Evolutionary conservation across 1,139 yeast genomes (phyloP).

Genomic region (Saccharomyces uvarum): DNA sequence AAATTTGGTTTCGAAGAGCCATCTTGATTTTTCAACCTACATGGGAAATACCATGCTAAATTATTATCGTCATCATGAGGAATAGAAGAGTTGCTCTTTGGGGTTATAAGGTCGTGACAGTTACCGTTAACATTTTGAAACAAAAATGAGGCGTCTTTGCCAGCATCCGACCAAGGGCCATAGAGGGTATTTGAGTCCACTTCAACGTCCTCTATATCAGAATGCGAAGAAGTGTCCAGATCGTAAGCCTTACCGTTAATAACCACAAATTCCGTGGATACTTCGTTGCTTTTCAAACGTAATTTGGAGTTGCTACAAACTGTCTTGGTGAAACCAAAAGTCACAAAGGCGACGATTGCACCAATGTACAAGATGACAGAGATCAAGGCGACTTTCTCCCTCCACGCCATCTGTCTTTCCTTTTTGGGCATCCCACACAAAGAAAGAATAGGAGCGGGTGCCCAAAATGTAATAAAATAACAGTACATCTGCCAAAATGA

Average conservation of each 20-base stretch:
- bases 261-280: slow-evolving; percentile 55
- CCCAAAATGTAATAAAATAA: slow-evolving; percentile 78
- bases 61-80: slow-evolving; percentile 56
- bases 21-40: slow-evolving; percentile 60
- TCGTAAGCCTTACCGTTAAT: slow-evolving; percentile 79
- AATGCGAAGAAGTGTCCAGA: slow-evolving; percentile 63
- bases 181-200: slow-evolving; percentile 63
- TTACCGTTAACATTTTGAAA: slow-evolving; percentile 95
- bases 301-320: slow-evolving; percentile 55
- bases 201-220: slow-evolving; percentile 68
- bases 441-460: slow-evolving; percentile 66
- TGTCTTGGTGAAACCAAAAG: slow-evolving; percentile 85
- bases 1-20: slow-evolving; percentile 63
- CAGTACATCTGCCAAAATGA: slow-evolving; percentile 82
- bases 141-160: slow-evolving; percentile 77
- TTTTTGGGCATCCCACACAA: slow-evolving; percentile 71
- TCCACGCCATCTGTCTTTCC: slow-evolving; percentile 90
- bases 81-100: slow-evolving; percentile 61
- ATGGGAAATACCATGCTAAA: slow-evolving; percentile 95
- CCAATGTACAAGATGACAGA: slow-evolving; percentile 69
- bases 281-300: slow-evolving; percentile 53
- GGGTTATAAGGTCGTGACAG: slow-evolving; percentile 74
- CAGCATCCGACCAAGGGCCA: slow-evolving; percentile 85
- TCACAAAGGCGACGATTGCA: slow-evolving; percentile 71
- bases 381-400: slow-evolving; percentile 84